Percentiles rank a stretch among this genome's conserved stretches.
phyloP scores from a whole-genome alignment of 2,329 filamentous ascomycete genomes.

The Trichoderma arundinaceum region DNA sequence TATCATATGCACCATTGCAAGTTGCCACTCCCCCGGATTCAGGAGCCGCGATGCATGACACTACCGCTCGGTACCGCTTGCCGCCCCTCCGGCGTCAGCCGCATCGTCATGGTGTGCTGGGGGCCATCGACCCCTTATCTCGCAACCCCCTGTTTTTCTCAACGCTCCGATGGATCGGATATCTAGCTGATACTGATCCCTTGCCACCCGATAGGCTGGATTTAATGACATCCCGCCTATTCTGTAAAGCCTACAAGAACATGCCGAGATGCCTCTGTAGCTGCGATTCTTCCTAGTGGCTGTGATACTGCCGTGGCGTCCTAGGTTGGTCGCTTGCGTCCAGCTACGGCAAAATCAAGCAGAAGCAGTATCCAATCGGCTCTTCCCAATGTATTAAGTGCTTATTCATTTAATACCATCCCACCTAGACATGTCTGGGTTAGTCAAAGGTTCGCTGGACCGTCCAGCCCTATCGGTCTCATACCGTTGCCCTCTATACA shows the following conservation, averaged over 20 bases:
- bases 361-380: neutral
- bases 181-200: neutral
- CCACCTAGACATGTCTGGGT: no score
- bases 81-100: constrained; percentile 7
- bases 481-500: neutral
- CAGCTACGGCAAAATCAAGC: no score
- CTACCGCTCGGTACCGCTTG: constrained; percentile 9
- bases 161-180: neutral
- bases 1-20: neutral
- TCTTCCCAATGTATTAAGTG: neutral
- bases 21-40: constrained; percentile 15
- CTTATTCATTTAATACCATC: no score
- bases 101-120: neutral
- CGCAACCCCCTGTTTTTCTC: neutral
- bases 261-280: neutral
- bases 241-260: neutral
- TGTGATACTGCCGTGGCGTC: neutral
- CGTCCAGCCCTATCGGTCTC: neutral
- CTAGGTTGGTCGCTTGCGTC: neutral
- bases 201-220: no score
- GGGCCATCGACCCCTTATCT: neutral
- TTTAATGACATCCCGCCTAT: neutral
- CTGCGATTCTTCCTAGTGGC: neutral
- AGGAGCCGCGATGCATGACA: constrained; percentile 7
- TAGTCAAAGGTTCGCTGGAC: neutral